phyloP scores from a whole-genome alignment of 257 asterid species.

The Nicotiana benthamiana region DNA sequence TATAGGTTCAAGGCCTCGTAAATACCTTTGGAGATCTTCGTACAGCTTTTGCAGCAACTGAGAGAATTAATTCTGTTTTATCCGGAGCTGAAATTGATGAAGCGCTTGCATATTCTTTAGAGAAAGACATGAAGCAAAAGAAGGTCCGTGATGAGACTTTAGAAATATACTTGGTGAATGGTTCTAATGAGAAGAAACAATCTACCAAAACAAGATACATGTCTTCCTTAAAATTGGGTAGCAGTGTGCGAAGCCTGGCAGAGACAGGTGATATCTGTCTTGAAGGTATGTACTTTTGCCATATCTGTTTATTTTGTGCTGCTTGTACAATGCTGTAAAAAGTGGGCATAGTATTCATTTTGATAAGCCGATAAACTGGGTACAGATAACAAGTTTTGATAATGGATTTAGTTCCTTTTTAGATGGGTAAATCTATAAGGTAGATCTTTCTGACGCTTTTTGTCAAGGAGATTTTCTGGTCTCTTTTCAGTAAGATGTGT shows the following conservation, averaged over 20 bases:
- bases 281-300: slow-evolving; percentile 46
- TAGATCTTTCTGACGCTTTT: neutral
- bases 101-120: slow-evolving; percentile 72
- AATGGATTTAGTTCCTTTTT: neutral
- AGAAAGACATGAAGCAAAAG: slow-evolving; percentile 57
- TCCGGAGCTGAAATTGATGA: slow-evolving; percentile 74
- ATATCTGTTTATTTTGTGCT: neutral
- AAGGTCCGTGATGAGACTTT: slow-evolving; percentile 41
- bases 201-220: slow-evolving; percentile 37
- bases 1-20: slow-evolving; percentile 94
- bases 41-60: slow-evolving; percentile 89
- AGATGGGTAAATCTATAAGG: neutral
- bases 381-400: neutral
- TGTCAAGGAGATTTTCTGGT: neutral
- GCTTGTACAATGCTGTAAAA: neutral
- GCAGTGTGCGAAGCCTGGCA: slow-evolving; percentile 55
- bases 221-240: slow-evolving; percentile 68
- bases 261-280: slow-evolving; percentile 73
- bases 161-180: slow-evolving; percentile 41
- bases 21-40: slow-evolving; percentile 98
- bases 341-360: neutral
- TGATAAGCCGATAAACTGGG: neutral
- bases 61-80: slow-evolving; percentile 81
- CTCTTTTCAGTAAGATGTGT: neutral
- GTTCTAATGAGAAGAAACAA: slow-evolving; percentile 30